phyloP scores from a whole-genome alignment of 139 green algal species.

The Chlamydomonas asymmetrica region DNA sequence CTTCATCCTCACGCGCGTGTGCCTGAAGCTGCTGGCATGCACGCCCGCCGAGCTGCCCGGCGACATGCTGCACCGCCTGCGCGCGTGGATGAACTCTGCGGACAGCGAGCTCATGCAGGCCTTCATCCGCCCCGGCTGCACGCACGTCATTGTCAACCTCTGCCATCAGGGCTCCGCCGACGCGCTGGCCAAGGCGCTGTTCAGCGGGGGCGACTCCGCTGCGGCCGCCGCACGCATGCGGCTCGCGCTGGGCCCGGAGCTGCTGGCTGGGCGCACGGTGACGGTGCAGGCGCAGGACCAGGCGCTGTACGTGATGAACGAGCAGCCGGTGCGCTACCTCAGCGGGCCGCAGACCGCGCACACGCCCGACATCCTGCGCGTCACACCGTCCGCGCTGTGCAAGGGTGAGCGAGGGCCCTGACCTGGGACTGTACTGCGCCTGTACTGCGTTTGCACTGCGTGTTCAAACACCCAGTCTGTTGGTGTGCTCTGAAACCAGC shows the following conservation, averaged over 20 bases:
- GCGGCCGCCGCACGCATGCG: slow-evolving; percentile 1
- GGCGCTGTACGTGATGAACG: background rate
- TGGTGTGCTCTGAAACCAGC: too few species aligned
- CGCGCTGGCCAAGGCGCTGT: background rate
- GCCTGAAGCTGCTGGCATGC: slow-evolving; percentile 26
- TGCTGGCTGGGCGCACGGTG: background rate
- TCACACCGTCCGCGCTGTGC: too few species aligned
- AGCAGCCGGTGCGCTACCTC: too few species aligned
- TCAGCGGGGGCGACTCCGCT: slow-evolving; percentile 3
- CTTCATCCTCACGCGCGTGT: slow-evolving; percentile 5
- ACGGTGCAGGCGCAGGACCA: slow-evolving; percentile 2
- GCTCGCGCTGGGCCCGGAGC: background rate
- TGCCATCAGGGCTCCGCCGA: background rate
- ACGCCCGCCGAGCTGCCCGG: slow-evolving; percentile 16
- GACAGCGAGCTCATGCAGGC: slow-evolving; percentile 22
- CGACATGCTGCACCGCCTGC: slow-evolving; percentile 11
- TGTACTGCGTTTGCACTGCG: too few species aligned
- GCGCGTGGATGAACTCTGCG: slow-evolving; percentile 2
- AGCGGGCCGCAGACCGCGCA: too few species aligned
- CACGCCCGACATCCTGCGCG: too few species aligned
- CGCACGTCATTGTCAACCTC: slow-evolving; percentile 18
- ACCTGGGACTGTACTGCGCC: too few species aligned
- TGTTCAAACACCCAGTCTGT: too few species aligned
- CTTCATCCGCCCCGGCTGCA: slow-evolving; percentile 25
- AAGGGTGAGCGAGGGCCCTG: too few species aligned